These are phyloP conservation scores for Metarhizium humberi DNA, from an alignment of 2,329 filamentous ascomycete genomes.

Conservation along the genomic window DNA sequence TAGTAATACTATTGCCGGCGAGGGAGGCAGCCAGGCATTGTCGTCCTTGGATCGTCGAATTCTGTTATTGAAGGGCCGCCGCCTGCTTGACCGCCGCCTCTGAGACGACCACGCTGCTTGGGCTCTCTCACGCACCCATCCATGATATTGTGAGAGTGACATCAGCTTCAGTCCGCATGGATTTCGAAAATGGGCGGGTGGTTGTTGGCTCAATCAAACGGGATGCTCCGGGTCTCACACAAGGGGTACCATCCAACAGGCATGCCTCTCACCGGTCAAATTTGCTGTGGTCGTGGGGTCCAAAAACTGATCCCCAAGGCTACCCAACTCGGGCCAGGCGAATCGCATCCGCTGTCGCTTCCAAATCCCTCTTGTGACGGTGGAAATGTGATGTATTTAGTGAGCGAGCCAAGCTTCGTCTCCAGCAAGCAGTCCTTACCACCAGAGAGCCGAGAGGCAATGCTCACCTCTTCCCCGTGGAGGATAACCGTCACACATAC, in stretches of 20 bases:
- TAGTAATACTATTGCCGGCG: background rate
- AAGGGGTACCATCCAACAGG: conserved; percentile 3
- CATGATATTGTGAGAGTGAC: background rate
- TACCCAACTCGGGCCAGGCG: background rate
- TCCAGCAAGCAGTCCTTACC: background rate
- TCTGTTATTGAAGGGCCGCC: too few relatives aligned
- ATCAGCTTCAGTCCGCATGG: background rate
- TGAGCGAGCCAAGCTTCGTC: background rate
- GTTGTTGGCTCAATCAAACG: background rate
- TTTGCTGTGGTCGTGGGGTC: conserved; percentile 6
- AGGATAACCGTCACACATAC: background rate
- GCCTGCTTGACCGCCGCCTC: too few relatives aligned
- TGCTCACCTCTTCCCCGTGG: background rate
- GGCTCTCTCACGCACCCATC: background rate
- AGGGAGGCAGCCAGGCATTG: background rate
- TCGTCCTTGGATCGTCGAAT: background rate
- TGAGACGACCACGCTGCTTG: background rate
- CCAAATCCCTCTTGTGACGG: background rate
- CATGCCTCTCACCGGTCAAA: conserved; percentile 5
- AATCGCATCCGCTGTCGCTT: background rate
- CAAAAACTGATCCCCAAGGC: background rate
- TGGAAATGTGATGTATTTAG: background rate
- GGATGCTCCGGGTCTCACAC: conserved; percentile 5
- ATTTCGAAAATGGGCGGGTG: background rate
- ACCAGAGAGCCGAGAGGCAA: background rate